Base-by-base conservation (phyloP, 768 basidiomycete species). In the Rhizopogon vesiculosus region DNA sequence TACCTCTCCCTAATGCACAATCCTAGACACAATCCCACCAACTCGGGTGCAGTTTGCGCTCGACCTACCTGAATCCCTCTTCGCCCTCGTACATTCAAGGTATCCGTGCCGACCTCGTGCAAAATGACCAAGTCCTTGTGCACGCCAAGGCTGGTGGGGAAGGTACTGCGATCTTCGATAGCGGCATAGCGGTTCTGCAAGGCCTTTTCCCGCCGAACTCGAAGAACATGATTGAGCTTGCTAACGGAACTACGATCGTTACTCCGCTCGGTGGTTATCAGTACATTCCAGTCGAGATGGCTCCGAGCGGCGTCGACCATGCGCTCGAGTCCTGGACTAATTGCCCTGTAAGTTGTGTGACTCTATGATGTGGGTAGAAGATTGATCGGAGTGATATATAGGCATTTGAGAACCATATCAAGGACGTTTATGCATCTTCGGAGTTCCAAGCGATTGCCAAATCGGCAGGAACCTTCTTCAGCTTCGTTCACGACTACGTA, bases 261-360 rank as follows among this genome's bases (percentile, higher is more conserved):
- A 81, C 87, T 7, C 90, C 91, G n/a, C 79, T 93, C 28, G 83
- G 84, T 7, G 89, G 89, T 1, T 94, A 93, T 71, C 90, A 92
- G 72, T 94, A 93, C 61, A 81, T 93, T 53, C 89, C 91, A 31
- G 87, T 93, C 49, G 89, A 91, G 67, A 66, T 70, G 67, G 42
- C 56, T 15, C 46, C 64, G 1, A 62, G 63, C 46, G 59, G 60
- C 54, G 86, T 88, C 58, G 88, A 91, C 67, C 83, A 85, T 62
- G 87, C 87, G 54, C 73, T 93, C 60, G 89, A 93, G 72, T 85
- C 85, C 52, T 93, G 88, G 89, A 80, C 79, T 7, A 73, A 78
- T 56, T 85, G 84, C 67, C 78, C 81, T 22, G 80, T 83, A 59
- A 51, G 74, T 59, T 40, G 38, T 45, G 48, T 43, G 61, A 58